These are phyloP conservation scores for Alternaria dauci DNA, from an alignment of 2,329 filamentous ascomycete genomes.

Conservation along the genomic window DNA sequence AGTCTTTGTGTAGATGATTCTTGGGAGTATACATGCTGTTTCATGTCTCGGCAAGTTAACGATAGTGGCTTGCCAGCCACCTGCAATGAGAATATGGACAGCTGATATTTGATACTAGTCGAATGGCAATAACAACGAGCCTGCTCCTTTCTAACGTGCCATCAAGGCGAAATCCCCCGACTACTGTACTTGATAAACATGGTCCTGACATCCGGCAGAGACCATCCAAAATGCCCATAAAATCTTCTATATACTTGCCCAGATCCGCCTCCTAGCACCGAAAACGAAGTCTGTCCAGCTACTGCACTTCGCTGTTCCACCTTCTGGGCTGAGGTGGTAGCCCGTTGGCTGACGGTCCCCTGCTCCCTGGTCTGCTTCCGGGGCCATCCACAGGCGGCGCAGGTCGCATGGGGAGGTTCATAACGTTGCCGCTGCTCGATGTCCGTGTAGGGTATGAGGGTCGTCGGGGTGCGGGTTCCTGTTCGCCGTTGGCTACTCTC, in stretches of 20 bases:
- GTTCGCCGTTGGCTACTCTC: slow-evolving; percentile 37
- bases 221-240: background rate
- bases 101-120: slow-evolving; percentile 3
- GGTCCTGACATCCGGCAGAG: background rate
- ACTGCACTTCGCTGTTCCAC: slow-evolving; percentile 47
- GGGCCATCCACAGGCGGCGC: slow-evolving; percentile 48
- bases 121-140: slow-evolving; percentile 5
- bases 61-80: background rate
- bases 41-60: background rate
- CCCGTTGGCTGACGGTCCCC: slow-evolving; percentile 26
- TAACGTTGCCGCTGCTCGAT: slow-evolving; percentile 52
- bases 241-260: background rate
- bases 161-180: background rate
- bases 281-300: slow-evolving; percentile 4
- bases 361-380: slow-evolving; percentile 34
- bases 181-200: background rate
- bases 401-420: slow-evolving; percentile 58
- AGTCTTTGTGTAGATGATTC: background rate
- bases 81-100: background rate
- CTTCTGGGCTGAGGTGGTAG: slow-evolving; percentile 31
- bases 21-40: background rate
- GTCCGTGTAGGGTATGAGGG: slow-evolving; percentile 55
- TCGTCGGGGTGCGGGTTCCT: slow-evolving; percentile 42
- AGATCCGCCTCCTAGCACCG: background rate
- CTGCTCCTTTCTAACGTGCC: slow-evolving; percentile 1